Conservation (phyloP, 306 rosid genomes). For the cucumber (Cucumis sativus) region DNA sequence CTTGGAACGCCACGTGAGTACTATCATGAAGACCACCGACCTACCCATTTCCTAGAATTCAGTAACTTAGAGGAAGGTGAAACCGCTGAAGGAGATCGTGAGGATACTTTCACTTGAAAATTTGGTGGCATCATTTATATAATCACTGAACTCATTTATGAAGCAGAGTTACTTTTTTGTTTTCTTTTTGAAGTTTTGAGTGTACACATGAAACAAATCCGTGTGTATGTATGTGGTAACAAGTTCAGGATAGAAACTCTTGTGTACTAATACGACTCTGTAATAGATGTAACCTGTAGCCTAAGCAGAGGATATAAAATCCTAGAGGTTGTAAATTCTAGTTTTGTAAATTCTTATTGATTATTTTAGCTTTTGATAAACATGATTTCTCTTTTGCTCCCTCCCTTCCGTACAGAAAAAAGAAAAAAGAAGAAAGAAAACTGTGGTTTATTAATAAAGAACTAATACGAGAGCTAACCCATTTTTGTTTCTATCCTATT, state of each 20-base stretch:
- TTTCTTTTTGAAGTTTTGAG: neutral
- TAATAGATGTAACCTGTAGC: conserved; percentile 1
- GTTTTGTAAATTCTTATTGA: neutral
- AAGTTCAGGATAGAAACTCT: neutral
- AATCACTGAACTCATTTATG: neutral
- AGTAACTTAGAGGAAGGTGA: conserved; percentile 94
- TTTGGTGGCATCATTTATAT: neutral
- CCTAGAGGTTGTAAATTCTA: neutral
- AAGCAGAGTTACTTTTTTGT: neutral
- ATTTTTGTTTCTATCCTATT: neutral
- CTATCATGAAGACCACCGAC: conserved; percentile 92
- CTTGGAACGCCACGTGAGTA: conserved; percentile 84
- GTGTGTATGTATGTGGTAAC: neutral
- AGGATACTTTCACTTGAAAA: conserved; percentile 52
- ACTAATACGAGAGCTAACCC: neutral
- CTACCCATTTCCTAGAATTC: conserved; percentile 91
- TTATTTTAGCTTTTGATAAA: neutral
- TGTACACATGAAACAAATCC: neutral
- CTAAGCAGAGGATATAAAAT: neutral
- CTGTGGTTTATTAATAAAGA: neutral
- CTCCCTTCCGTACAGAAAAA: neutral
- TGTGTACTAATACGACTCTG: neutral
- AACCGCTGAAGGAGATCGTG: conserved; percentile 72
- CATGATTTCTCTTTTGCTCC: neutral
- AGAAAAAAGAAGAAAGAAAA: too few relatives aligned